Percentiles rank a stretch among this genome's conserved stretches.
These are phyloP conservation scores for Aquilaria malaccensis DNA, from an alignment of 345 rosid species.

Conservation along the genomic window DNA sequence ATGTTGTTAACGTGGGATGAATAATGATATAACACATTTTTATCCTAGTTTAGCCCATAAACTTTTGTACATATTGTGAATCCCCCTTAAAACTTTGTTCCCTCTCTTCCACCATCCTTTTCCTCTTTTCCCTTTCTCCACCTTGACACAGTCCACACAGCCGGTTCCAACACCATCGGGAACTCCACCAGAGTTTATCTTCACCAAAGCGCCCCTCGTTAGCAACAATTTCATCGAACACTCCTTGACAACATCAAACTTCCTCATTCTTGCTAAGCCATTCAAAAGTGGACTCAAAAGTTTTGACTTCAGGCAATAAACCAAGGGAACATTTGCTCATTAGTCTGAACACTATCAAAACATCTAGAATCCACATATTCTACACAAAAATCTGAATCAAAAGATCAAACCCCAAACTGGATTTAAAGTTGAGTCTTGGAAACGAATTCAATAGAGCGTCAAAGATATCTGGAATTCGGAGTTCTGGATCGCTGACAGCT, in stretches of 20 bases:
- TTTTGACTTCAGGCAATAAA: slow-evolving; percentile 64
- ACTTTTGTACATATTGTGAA: too few relatives aligned
- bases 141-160: too few relatives aligned
- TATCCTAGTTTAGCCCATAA: too few relatives aligned
- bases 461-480: slow-evolving; percentile 29
- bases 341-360: slow-evolving; percentile 41
- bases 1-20: too few relatives aligned
- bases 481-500: too few relatives aligned
- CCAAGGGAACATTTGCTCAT: slow-evolving; percentile 37
- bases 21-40: too few relatives aligned
- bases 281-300: slow-evolving; percentile 57
- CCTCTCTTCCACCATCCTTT: too few relatives aligned
- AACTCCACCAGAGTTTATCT: slow-evolving; percentile 20
- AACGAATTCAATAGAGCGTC: slow-evolving; percentile 36
- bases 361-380: slow-evolving; percentile 51
- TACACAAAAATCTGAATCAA: slow-evolving; percentile 69
- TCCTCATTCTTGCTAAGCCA: slow-evolving; percentile 53
- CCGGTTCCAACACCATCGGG: slow-evolving; percentile 29
- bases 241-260: slow-evolving; percentile 37
- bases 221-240: slow-evolving; percentile 51
- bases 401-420: slow-evolving; percentile 74
- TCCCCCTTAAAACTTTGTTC: too few relatives aligned
- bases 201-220: too few relatives aligned
- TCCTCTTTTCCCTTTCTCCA: too few relatives aligned
- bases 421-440: slow-evolving; percentile 32